Percentiles rank a stretch among this genome's conserved stretches.
Evolutionary conservation across 1,284 basidiomycete genomes (phyloP).

Genomic region (Erythrobasidium hasegawianum): DNA sequence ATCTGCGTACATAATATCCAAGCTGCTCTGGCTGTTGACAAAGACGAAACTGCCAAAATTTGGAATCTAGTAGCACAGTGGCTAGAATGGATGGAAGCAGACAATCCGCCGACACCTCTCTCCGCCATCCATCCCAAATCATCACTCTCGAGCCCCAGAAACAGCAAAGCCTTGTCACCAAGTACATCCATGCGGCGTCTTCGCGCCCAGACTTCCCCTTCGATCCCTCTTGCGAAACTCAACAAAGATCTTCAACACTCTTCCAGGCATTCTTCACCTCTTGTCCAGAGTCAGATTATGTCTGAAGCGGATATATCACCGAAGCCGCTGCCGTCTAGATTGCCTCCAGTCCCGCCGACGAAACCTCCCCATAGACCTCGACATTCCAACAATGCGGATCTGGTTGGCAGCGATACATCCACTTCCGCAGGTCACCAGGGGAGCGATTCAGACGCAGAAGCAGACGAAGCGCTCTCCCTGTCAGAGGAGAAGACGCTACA

Average conservation of each 20-base stretch:
- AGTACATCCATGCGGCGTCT: not conserved
- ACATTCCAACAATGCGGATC: constrained; percentile 10
- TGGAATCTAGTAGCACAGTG: constrained; percentile 25
- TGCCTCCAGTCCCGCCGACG: constrained; percentile 2
- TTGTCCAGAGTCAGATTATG: constrained; percentile 25
- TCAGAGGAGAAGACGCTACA: too few species aligned
- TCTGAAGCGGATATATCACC: constrained; percentile 21
- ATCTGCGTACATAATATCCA: not conserved
- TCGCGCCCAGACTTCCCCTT: constrained; percentile 19
- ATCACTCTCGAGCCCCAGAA: not conserved
- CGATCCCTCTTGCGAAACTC: not conserved
- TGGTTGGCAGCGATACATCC: constrained; percentile 32
- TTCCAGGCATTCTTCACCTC: constrained; percentile 23
- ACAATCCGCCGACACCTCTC: not conserved
- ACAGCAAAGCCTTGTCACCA: not conserved
- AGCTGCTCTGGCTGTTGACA: constrained; percentile 24
- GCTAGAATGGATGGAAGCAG: constrained; percentile 8
- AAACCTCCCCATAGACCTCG: not conserved
- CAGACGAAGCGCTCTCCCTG: too few species aligned
- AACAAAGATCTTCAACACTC: constrained; percentile 1
- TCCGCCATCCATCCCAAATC: not conserved
- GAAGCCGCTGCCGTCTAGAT: constrained; percentile 2
- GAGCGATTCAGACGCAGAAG: too few species aligned
- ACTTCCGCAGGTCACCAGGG: not conserved
- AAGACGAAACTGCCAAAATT: constrained; percentile 18